Percentiles rank a stretch among this genome's conserved stretches.
Evolutionary conservation across 2,329 filamentous ascomycete species (phyloP).

Genomic region (Cladorrhinum sp.): DNA sequence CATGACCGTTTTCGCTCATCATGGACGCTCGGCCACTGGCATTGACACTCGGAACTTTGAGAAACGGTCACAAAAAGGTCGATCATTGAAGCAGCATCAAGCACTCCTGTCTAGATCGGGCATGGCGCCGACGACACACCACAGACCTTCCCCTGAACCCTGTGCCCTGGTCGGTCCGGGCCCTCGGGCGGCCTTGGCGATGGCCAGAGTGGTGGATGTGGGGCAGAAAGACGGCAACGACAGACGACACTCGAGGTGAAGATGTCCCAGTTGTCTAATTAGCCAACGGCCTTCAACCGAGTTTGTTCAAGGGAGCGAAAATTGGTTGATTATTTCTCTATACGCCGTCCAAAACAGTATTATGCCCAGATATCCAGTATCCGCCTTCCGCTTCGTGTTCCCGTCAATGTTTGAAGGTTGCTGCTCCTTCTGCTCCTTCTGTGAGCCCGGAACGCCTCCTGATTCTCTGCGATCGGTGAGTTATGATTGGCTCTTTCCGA

Average conservation of each 20-base stretch:
- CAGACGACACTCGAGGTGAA: too few relatives aligned
- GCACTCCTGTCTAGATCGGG: conserved; percentile 24
- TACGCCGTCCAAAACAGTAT: too few relatives aligned
- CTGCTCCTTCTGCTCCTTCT: background rate
- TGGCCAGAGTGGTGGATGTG: conserved; percentile 2
- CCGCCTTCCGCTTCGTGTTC: too few relatives aligned
- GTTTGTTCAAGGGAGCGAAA: too few relatives aligned
- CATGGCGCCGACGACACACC: conserved; percentile 15
- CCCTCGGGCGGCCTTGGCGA: conserved; percentile 21
- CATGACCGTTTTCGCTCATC: conserved; percentile 1
- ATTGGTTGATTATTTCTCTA: too few relatives aligned
- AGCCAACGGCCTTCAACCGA: too few relatives aligned
- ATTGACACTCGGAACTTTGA: conserved; percentile 21
- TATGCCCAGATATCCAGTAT: too few relatives aligned
- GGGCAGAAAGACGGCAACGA: background rate
- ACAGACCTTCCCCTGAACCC: too few relatives aligned
- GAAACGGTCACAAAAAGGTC: conserved; percentile 20
- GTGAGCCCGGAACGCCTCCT: background rate
- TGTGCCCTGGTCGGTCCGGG: conserved; percentile 19
- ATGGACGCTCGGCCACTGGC: conserved; percentile 5
- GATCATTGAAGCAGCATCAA: conserved; percentile 23
- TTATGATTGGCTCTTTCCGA: background rate
- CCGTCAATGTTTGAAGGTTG: background rate
- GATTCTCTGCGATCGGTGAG: background rate
- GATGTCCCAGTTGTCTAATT: too few relatives aligned